phyloP scores from a whole-genome alignment of 1,284 basidiomycete species.

The Puccinia polysora region DNA sequence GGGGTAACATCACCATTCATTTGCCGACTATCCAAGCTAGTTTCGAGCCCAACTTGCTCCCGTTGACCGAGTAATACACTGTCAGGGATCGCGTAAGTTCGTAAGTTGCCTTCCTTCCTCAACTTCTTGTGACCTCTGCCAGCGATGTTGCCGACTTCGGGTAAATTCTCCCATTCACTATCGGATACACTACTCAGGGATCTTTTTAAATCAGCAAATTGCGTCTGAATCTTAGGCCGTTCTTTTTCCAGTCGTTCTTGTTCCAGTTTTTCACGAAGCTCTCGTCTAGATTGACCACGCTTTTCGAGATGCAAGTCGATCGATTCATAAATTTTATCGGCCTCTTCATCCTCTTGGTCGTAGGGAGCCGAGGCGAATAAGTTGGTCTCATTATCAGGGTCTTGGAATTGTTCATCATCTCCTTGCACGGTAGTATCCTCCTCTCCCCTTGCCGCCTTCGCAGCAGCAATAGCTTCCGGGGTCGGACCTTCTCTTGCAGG shows the following conservation, averaged over 20 bases:
- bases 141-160: conserved; percentile 92
- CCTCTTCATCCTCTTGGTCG: conserved; percentile 95
- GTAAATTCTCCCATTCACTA: conserved; percentile 87
- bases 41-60: conserved; percentile 65
- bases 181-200: conserved; percentile 80
- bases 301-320: conserved; percentile 89
- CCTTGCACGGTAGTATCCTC: conserved; percentile 68
- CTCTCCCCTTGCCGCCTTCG: conserved; percentile 63
- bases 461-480: conserved; percentile 55
- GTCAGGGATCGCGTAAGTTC: conserved; percentile 85
- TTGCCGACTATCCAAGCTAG: conserved; percentile 64
- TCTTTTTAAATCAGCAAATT: conserved; percentile 92
- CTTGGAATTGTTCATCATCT: conserved; percentile 83
- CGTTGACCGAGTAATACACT: conserved; percentile 62
- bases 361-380: conserved; percentile 93
- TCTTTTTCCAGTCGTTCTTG: conserved; percentile 69
- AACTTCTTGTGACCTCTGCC: conserved; percentile 59
- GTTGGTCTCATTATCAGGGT: conserved; percentile 95
- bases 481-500: conserved; percentile 90
- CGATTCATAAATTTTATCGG: conserved; percentile 84
- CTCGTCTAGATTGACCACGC: conserved; percentile 70
- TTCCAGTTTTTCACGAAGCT: conserved; percentile 69
- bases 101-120: conserved; percentile 73
- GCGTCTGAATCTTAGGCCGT: conserved; percentile 80
- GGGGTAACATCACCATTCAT: conserved; percentile 59